Conservation (phyloP, 2,329 filamentous ascomycete genomes). For the Orbilia oligospora region DNA sequence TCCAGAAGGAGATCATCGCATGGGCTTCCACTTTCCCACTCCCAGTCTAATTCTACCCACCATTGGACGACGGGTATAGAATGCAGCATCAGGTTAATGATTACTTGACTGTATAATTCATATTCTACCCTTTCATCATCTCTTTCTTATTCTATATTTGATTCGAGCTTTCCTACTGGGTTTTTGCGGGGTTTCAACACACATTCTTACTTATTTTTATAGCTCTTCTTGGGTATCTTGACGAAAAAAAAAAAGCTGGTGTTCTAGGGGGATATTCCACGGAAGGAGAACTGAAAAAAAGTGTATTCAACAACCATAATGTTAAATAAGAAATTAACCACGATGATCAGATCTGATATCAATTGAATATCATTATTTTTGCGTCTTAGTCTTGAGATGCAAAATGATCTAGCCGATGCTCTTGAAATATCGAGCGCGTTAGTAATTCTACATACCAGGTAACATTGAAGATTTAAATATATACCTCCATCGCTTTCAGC, state of each 20-base stretch:
- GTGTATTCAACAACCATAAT: constrained; percentile 58
- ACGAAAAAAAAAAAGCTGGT: constrained; percentile 36
- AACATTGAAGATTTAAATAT: neutral
- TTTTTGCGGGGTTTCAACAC: constrained; percentile 59
- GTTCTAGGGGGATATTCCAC: constrained; percentile 57
- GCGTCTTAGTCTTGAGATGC: neutral
- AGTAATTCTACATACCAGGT: neutral
- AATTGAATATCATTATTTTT: constrained; percentile 1
- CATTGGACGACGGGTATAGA: neutral
- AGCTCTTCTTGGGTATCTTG: constrained; percentile 50
- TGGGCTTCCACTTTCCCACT: constrained; percentile 95
- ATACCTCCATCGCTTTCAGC: constrained; percentile 16
- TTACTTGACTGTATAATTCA: neutral
- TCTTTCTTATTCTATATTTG: constrained; percentile 17
- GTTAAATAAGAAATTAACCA: constrained; percentile 3
- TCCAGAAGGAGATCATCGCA: constrained; percentile 88
- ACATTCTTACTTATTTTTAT: constrained; percentile 30
- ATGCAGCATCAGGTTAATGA: neutral
- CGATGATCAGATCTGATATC: constrained; percentile 20
- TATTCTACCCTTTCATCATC: neutral
- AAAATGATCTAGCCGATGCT: neutral
- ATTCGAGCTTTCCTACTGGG: constrained; percentile 21
- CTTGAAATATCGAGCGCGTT: neutral
- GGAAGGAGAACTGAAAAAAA: constrained; percentile 51
- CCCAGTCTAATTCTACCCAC: constrained; percentile 73